These are phyloP conservation scores for Russula compacta DNA, from an alignment of 768 basidiomycete genomes.

Conservation along the genomic window DNA sequence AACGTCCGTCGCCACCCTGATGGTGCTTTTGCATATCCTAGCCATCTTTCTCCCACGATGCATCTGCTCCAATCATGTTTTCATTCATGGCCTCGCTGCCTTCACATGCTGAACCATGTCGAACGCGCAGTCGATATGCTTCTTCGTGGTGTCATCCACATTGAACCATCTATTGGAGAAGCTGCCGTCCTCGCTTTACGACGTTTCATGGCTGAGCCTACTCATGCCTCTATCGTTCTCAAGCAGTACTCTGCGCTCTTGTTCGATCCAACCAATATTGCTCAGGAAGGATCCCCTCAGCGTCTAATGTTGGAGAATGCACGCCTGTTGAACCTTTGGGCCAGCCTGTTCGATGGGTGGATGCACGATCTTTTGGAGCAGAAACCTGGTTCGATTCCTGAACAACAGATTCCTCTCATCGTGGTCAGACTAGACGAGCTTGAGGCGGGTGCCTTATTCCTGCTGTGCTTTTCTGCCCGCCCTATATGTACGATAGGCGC, in stretches of 20 bases:
- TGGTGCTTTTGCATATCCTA: conserved; percentile 58
- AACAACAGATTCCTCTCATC: conserved; percentile 36
- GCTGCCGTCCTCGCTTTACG: conserved; percentile 59
- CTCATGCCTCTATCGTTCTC: conserved; percentile 48
- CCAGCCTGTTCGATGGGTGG: conserved; percentile 62
- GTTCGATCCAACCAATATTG: conserved; percentile 57
- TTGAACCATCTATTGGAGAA: conserved; percentile 68
- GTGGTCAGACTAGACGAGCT: conserved; percentile 48
- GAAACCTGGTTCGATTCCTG: conserved; percentile 30
- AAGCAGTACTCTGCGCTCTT: conserved; percentile 60
- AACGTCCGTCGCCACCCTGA: conserved; percentile 62
- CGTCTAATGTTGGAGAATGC: conserved; percentile 59
- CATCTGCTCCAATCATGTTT: conserved; percentile 67
- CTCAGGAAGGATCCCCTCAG: conserved; percentile 53
- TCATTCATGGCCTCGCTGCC: conserved; percentile 76
- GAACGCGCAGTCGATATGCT: conserved; percentile 68
- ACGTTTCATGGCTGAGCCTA: conserved; percentile 58
- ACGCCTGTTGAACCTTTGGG: conserved; percentile 66
- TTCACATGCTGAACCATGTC: conserved; percentile 46
- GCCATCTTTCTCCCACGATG: conserved; percentile 50
- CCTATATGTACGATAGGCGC: conserved; percentile 51
- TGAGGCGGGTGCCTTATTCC: conserved; percentile 64
- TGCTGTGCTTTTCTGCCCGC: conserved; percentile 50
- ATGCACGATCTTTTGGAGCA: conserved; percentile 38
- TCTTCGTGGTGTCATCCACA: conserved; percentile 72